Evolutionary conservation across 306 rosid species (phyloP).

Genomic region (Elaeagnus macrophylla): DNA sequence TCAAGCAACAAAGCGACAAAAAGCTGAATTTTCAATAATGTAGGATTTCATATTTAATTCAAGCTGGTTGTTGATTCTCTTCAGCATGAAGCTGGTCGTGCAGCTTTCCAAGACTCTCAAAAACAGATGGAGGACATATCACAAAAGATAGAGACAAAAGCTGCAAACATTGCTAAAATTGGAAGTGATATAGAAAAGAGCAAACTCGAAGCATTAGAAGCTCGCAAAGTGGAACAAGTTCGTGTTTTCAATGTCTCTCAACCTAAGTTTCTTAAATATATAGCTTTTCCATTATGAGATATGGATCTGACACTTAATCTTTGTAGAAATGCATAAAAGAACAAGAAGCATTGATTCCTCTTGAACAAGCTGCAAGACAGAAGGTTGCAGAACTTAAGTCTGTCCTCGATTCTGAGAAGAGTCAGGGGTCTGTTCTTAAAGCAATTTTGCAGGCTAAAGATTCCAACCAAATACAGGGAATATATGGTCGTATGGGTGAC

Average conservation of each 20-base stretch:
- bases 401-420: slow-evolving; percentile 76
- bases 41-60: slow-evolving; percentile 14
- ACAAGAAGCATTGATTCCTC: slow-evolving; percentile 72
- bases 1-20: no score
- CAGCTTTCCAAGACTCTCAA: slow-evolving; percentile 61
- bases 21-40: background rate
- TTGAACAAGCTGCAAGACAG: slow-evolving; percentile 92
- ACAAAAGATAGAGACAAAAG: slow-evolving; percentile 46
- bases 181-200: slow-evolving; percentile 50
- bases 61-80: slow-evolving; percentile 12
- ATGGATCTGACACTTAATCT: slow-evolving; percentile 15
- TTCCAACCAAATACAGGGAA: slow-evolving; percentile 64
- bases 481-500: slow-evolving; percentile 97
- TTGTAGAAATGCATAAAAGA: slow-evolving; percentile 58
- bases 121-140: slow-evolving; percentile 54
- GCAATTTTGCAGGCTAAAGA: slow-evolving; percentile 80
- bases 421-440: slow-evolving; percentile 79
- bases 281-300: slow-evolving; percentile 1
- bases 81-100: slow-evolving; percentile 79
- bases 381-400: slow-evolving; percentile 92
- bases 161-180: slow-evolving; percentile 38
- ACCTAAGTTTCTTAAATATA: background rate
- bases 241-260: slow-evolving; percentile 17
- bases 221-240: slow-evolving; percentile 67
- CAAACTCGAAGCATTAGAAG: slow-evolving; percentile 54